A percentile compares a stretch with the other conserved stretches of the same genome.
Evolutionary conservation across 306 rosid genomes (phyloP).

Genomic region (Citrullus mucosospermus): DNA sequence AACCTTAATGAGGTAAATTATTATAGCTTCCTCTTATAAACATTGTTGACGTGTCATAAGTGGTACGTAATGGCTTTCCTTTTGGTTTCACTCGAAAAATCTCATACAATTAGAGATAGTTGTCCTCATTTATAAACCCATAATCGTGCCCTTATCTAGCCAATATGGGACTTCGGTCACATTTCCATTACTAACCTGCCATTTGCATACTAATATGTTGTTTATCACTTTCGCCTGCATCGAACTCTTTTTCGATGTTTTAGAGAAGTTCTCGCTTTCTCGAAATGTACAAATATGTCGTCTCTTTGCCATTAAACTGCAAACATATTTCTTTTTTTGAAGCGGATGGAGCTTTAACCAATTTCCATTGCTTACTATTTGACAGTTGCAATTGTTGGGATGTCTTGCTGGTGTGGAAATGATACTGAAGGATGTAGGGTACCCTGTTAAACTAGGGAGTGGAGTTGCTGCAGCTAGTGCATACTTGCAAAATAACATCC

Average conservation of each 20-base stretch:
- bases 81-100: no score
- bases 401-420: slow-evolving; percentile 99
- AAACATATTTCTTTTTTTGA: background rate
- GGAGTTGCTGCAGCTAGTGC: slow-evolving; percentile 96
- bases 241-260: background rate
- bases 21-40: background rate
- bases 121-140: no score
- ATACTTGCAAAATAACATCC: slow-evolving; percentile 58
- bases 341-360: background rate
- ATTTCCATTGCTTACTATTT: background rate
- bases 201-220: background rate
- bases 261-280: background rate
- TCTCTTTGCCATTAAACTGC: background rate
- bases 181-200: background rate
- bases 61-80: no score
- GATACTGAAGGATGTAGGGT: slow-evolving; percentile 87
- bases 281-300: background rate
- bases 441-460: slow-evolving; percentile 85
- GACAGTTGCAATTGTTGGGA: slow-evolving; percentile 90
- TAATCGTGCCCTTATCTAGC: no score
- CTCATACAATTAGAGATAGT: no score
- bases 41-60: background rate
- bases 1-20: slow-evolving; percentile 76
- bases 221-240: background rate
- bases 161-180: no score